A percentile compares a stretch with the other conserved stretches of the same genome.
These are phyloP conservation scores for Trametes pubescens DNA, from an alignment of 1,284 basidiomycete genomes.

Conservation along the genomic window DNA sequence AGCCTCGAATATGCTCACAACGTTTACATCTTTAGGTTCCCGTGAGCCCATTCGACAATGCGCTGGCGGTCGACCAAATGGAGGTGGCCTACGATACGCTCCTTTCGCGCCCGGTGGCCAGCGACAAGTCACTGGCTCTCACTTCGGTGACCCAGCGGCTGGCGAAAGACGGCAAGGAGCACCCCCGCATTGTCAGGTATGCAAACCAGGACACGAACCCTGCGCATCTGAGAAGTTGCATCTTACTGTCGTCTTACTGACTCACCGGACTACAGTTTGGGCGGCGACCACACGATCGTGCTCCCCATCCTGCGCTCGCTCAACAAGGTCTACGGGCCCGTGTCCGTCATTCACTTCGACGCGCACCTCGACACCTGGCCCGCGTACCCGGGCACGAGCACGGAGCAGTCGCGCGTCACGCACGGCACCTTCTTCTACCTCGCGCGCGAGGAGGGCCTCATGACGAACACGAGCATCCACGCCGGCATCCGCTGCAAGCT, in stretches of 20 bases:
- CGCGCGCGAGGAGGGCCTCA: constrained; percentile 76
- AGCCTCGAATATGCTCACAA: neutral
- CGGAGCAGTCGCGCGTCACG: constrained; percentile 70
- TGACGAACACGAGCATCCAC: constrained; percentile 77
- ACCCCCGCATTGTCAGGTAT: constrained; percentile 75
- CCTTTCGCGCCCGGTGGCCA: constrained; percentile 59
- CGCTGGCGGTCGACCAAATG: constrained; percentile 80
- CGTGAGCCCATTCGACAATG: constrained; percentile 76
- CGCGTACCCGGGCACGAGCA: constrained; percentile 58
- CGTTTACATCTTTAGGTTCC: constrained; percentile 58
- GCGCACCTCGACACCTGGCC: constrained; percentile 78
- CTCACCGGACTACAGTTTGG: constrained; percentile 55
- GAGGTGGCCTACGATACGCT: constrained; percentile 79
- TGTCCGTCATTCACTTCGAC: constrained; percentile 85
- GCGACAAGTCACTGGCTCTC: constrained; percentile 27
- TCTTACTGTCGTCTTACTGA: neutral
- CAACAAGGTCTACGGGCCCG: constrained; percentile 75
- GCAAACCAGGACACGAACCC: constrained; percentile 5
- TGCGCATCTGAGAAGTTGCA: too few species aligned
- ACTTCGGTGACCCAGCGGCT: constrained; percentile 37
- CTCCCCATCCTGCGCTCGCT: constrained; percentile 79
- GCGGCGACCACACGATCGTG: constrained; percentile 84
- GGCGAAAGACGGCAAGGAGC: constrained; percentile 61
- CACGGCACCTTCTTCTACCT: constrained; percentile 83
- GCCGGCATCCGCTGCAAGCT: constrained; percentile 83